Percentiles rank a stretch among this genome's conserved stretches.
phyloP scores from a whole-genome alignment of 2,329 filamentous ascomycete genomes.

The Amauroascus verrucosus region DNA sequence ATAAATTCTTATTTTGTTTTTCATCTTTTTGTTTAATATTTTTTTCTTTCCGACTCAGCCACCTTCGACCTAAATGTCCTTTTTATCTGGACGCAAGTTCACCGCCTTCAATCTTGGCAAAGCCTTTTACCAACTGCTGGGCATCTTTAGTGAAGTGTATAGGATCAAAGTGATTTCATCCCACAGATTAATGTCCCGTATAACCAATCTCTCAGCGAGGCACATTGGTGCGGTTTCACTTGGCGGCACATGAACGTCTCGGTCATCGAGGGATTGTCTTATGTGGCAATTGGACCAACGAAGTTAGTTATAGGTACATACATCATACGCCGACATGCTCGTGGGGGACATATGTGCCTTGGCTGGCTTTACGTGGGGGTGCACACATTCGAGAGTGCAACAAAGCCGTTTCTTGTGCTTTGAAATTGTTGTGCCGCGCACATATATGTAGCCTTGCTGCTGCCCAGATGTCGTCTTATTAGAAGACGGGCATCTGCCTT shows the following conservation, averaged over 20 bases:
- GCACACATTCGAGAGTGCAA: background rate
- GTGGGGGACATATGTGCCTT: too few species aligned
- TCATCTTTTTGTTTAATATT: background rate
- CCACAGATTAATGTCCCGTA: background rate
- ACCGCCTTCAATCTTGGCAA: background rate
- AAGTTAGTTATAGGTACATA: background rate
- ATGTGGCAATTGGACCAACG: too few species aligned
- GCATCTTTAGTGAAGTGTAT: background rate
- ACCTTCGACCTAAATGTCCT: background rate
- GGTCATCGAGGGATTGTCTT: background rate
- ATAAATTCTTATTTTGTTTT: background rate
- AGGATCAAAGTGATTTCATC: background rate
- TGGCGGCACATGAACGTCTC: background rate
- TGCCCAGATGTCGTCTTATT: background rate
- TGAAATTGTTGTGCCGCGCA: background rate
- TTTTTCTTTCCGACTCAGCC: background rate
- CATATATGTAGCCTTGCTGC: background rate
- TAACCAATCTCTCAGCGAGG: background rate
- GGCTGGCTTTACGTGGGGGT: background rate
- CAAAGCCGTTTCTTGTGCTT: background rate
- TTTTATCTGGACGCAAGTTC: background rate
- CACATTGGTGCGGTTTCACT: background rate
- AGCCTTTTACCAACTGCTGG: background rate
- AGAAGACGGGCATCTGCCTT: background rate
- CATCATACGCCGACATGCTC: background rate